A percentile compares a stretch with the other conserved stretches of the same genome.
Evolutionary conservation across 164 flowering plant genomes (phyloP).

Genomic region (Sextonia rubra): DNA sequence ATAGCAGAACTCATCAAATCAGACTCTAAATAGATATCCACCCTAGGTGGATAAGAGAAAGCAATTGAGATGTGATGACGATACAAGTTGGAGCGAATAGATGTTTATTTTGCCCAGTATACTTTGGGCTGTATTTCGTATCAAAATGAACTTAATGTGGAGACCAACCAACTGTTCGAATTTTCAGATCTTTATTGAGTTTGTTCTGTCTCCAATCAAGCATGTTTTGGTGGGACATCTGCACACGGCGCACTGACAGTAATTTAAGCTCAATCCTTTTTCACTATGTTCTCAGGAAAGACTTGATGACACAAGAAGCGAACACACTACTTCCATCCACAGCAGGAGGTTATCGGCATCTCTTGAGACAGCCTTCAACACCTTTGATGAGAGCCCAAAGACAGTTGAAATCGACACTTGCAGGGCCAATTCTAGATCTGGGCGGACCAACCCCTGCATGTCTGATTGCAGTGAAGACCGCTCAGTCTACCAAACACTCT

Average conservation of each 20-base stretch:
- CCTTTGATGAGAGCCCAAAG: constrained; percentile 65
- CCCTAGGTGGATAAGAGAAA: too few species aligned
- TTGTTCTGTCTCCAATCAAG: background rate
- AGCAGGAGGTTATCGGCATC: constrained; percentile 66
- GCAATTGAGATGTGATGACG: too few species aligned
- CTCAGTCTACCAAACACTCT: constrained; percentile 27
- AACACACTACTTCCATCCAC: constrained; percentile 40
- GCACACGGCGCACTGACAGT: background rate
- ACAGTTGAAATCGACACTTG: constrained; percentile 77
- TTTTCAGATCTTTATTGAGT: background rate
- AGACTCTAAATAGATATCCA: too few species aligned
- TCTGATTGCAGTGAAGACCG: constrained; percentile 46
- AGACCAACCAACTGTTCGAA: background rate
- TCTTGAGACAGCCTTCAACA: constrained; percentile 28
- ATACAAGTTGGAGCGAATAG: too few species aligned
- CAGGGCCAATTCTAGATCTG: constrained; percentile 53
- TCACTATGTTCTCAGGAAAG: constrained; percentile 37
- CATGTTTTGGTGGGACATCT: background rate
- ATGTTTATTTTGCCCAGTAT: too few species aligned
- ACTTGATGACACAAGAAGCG: constrained; percentile 63
- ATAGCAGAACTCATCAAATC: too few species aligned
- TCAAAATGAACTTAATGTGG: background rate
- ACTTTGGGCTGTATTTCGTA: too few species aligned
- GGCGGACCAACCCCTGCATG: constrained; percentile 27
- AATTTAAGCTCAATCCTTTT: background rate